Evolutionary conservation across 495 filamentous ascomycete genomes (phyloP).

Genomic region (Penicillium fimorum): DNA sequence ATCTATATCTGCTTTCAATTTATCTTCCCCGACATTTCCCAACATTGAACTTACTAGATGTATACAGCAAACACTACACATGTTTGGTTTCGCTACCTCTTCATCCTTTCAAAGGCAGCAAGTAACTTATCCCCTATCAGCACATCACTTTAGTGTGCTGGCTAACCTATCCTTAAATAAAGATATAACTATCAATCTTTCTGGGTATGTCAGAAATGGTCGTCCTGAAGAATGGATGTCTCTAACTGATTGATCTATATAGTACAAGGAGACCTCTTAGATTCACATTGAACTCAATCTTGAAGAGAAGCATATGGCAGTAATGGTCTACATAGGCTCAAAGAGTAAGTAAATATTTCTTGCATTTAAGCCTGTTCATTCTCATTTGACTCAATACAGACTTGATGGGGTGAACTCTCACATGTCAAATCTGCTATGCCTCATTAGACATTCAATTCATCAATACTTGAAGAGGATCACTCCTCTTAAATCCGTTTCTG

Average conservation of each 20-base stretch:
- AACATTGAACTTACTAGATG: not conserved
- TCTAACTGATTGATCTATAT: not conserved
- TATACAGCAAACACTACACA: not conserved
- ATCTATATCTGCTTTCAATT: not conserved
- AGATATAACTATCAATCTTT: not conserved
- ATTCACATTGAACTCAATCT: not conserved
- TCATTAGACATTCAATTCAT: not conserved
- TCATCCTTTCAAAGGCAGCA: not conserved
- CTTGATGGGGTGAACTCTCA: not conserved
- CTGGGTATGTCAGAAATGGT: not conserved
- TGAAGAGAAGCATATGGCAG: not conserved
- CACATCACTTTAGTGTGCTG: not conserved
- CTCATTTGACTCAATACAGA: not conserved
- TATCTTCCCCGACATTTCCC: not conserved
- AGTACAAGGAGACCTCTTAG: not conserved
- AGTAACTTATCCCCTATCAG: not conserved
- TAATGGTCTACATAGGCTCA: not conserved
- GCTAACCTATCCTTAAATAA: not conserved
- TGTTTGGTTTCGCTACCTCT: not conserved
- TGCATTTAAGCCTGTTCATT: not conserved
- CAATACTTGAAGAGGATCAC: too few species aligned
- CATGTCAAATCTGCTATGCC: not conserved
- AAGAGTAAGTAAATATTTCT: not conserved
- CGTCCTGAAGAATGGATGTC: not conserved
- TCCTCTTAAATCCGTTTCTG: too few species aligned